These are phyloP conservation scores for Tolypocladium guangdongense DNA, from an alignment of 2,329 filamentous ascomycete genomes.

Conservation along the genomic window DNA sequence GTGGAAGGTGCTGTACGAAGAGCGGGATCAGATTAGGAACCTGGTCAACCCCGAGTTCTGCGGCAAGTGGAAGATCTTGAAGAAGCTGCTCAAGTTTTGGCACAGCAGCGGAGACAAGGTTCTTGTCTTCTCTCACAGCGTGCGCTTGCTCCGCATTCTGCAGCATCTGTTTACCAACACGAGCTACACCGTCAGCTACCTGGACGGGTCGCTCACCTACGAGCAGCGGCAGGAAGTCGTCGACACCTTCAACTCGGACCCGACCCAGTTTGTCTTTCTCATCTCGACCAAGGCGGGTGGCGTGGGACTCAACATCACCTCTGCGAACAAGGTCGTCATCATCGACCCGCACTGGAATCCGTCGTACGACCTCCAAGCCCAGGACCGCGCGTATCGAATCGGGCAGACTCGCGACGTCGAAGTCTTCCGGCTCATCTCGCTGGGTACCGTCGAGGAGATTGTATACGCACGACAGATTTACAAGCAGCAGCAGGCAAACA, in stretches of 20 bases:
- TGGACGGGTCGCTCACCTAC: conserved; percentile 76
- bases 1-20: conserved; percentile 64
- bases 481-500: conserved; percentile 98
- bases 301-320: conserved; percentile 91
- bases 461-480: conserved; percentile 96
- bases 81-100: conserved; percentile 82
- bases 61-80: conserved; percentile 91
- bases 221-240: conserved; percentile 75
- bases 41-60: conserved; percentile 85
- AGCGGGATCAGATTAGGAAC: conserved; percentile 67
- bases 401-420: conserved; percentile 89
- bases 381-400: conserved; percentile 92
- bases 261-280: conserved; percentile 83
- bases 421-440: conserved; percentile 82
- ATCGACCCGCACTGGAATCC: conserved; percentile 98
- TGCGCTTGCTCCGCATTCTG: conserved; percentile 73
- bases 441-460: conserved; percentile 92
- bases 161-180: conserved; percentile 79
- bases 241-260: conserved; percentile 83
- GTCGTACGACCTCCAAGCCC: conserved; percentile 85
- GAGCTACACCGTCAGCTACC: conserved; percentile 80
- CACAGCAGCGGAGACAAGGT: conserved; percentile 86
- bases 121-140: conserved; percentile 87
- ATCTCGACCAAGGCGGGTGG: conserved; percentile 92
- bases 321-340: conserved; percentile 95